Conservation (phyloP, 441 rosid genomes). For the Populus hybrid region DNA sequence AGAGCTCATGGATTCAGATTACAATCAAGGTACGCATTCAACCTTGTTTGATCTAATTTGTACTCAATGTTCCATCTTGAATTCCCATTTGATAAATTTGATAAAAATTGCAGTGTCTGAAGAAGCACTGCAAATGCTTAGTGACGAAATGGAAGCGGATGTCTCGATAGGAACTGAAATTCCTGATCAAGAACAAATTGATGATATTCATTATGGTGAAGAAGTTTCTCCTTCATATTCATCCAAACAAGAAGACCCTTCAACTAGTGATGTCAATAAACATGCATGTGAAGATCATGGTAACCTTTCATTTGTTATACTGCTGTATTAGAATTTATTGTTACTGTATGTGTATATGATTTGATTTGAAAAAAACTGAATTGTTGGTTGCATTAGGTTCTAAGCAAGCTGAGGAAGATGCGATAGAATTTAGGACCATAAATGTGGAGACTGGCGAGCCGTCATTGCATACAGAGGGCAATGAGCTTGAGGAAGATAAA, state of each 20-base stretch:
- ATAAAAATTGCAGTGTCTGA: too few species aligned
- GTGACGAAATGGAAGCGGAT: too few species aligned
- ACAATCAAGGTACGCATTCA: too few species aligned
- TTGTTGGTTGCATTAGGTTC: slow-evolving; percentile 23
- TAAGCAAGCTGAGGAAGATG: slow-evolving; percentile 36
- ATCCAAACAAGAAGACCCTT: slow-evolving; percentile 27
- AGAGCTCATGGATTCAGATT: too few species aligned
- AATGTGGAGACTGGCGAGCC: slow-evolving; percentile 26
- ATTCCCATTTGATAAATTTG: too few species aligned
- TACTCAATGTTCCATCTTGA: too few species aligned
- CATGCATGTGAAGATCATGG: slow-evolving; percentile 26
- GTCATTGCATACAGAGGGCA: too few species aligned
- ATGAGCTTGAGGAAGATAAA: too few species aligned
- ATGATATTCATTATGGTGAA: slow-evolving; percentile 31
- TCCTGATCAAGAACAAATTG: slow-evolving; percentile 45
- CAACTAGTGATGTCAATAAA: slow-evolving; percentile 19
- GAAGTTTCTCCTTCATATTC: slow-evolving; percentile 25
- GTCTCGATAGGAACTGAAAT: too few species aligned
- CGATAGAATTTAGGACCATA: slow-evolving; percentile 40
- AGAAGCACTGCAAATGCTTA: too few species aligned
- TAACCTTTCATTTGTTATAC: slow-evolving; percentile 21
- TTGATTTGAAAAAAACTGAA: background rate
- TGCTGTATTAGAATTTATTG: background rate
- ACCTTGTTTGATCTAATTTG: too few species aligned
- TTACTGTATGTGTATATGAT: background rate